These are phyloP conservation scores for Pestalotiopsis sp. DNA, from an alignment of 2,329 filamentous ascomycete species.

Conservation along the genomic window DNA sequence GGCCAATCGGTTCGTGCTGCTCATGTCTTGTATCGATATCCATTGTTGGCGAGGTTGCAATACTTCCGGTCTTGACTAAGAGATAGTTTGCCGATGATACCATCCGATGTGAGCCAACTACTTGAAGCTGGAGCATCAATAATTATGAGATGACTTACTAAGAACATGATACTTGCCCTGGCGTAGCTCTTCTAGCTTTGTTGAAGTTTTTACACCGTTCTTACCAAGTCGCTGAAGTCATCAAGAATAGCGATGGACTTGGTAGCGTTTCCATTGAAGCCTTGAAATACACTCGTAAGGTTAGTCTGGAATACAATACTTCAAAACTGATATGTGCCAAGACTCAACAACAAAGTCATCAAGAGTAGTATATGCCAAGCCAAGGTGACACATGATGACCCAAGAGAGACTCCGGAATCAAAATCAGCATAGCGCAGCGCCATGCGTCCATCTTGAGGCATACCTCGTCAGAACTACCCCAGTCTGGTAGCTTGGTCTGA, in stretches of 20 bases:
- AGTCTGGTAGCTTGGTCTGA: neutral
- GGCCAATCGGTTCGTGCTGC: neutral
- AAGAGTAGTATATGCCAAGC: neutral
- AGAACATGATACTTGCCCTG: no score
- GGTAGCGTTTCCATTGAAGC: no score
- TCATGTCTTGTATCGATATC: neutral
- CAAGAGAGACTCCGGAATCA: neutral
- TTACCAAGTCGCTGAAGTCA: no score
- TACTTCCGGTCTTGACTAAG: neutral
- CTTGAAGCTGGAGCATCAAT: neutral
- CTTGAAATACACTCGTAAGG: no score
- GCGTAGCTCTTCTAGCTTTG: no score
- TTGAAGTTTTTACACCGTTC: no score
- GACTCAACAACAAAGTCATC: neutral
- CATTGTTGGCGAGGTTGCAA: neutral
- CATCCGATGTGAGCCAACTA: neutral
- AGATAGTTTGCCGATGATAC: neutral
- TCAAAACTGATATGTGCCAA: neutral
- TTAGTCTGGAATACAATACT: neutral
- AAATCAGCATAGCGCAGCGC: neutral
- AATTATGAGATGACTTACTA: neutral
- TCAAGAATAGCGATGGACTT: no score
- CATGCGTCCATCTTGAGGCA: neutral
- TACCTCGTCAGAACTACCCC: neutral
- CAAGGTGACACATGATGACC: neutral